These are phyloP conservation scores for Chaetomium sp. DNA, from an alignment of 2,329 filamentous ascomycete species.

Conservation along the genomic window DNA sequence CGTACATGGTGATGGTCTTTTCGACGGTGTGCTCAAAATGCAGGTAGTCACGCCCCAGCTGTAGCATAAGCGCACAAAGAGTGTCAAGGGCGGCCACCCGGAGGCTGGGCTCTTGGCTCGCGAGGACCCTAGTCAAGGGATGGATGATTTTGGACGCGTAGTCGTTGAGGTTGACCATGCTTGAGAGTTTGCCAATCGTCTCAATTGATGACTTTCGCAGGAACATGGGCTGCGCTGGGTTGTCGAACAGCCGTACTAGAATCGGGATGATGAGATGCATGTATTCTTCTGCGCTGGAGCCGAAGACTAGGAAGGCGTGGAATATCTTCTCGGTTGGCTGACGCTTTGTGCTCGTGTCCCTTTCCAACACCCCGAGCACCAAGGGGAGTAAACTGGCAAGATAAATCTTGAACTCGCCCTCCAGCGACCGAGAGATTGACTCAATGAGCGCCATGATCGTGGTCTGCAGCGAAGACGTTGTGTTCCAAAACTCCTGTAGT, in stretches of 20 bases:
- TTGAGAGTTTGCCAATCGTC: constrained; percentile 88
- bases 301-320: constrained; percentile 94
- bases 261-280: constrained; percentile 99
- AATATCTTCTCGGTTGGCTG: constrained; percentile 85
- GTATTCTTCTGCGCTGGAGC: constrained; percentile 93
- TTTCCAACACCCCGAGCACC: constrained; percentile 92
- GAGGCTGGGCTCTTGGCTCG: constrained; percentile 69
- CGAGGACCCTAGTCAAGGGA: constrained; percentile 80
- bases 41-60: constrained; percentile 91
- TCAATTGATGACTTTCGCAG: constrained; percentile 90
- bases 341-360: constrained; percentile 75
- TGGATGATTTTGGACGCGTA: constrained; percentile 97
- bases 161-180: constrained; percentile 95
- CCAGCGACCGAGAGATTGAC: constrained; percentile 87
- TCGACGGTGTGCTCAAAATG: constrained; percentile 94
- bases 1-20: constrained; percentile 76
- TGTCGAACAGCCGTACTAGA: constrained; percentile 92
- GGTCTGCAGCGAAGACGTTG: constrained; percentile 76
- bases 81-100: constrained; percentile 88
- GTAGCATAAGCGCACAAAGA: constrained; percentile 91
- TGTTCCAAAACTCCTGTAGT: constrained; percentile 87
- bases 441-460: constrained; percentile 93
- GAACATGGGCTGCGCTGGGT: constrained; percentile 74
- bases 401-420: constrained; percentile 98
- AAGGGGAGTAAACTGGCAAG: constrained; percentile 84